Base-by-base conservation (phyloP, 768 basidiomycete species). In the Suillus clintonianus region DNA sequence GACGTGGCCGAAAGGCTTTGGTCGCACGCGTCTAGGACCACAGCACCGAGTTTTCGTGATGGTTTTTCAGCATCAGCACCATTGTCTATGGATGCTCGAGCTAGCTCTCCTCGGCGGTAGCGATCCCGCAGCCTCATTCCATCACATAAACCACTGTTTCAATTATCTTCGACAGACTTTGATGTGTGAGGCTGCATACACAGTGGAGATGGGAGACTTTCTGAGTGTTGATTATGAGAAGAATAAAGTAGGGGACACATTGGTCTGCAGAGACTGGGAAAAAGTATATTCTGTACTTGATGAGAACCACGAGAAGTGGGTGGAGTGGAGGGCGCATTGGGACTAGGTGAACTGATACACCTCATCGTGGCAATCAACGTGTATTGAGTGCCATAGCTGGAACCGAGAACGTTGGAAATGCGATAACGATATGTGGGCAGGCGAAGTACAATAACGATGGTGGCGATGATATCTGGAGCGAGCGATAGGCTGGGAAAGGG, bases 91-190 rank as follows among this genome's bases (percentile, higher is more conserved):
- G 37, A 37, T 11, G 13, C 37, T 37, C 13, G 37, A 37, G 37
- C 9, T 1, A 37, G 37, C 7, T 37, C 37, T 37, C 37, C 9
- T 37, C 37, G 37, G 3, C 15, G 2, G 8, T 5, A 37, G 1
- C 57, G 24, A 68, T 57, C 22, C 6, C 60, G 10, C 63, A 64
- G 19, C 11, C 37, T 37, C 10, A 37, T 11, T 11, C 36, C 36
- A 37, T 37, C 78, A 79, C 47, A 57, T 75, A 13, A 68, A 72
- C 9, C 80, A 81, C 60, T 81, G 80, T 60, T 60, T 80, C 3
- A 74, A 76, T 55, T 80, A 79, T 63, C 65, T 80, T 8, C 67
- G 78, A 4, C 78, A 80, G 51, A 71, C 71, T 1, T 61, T 77
- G 22, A 63, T 81, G 4, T 22, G 10, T 11, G 43, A 22, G 43